Conservation (phyloP, 371 early-diverging fungal genomes). For the Syncephalastrum monosporum region DNA sequence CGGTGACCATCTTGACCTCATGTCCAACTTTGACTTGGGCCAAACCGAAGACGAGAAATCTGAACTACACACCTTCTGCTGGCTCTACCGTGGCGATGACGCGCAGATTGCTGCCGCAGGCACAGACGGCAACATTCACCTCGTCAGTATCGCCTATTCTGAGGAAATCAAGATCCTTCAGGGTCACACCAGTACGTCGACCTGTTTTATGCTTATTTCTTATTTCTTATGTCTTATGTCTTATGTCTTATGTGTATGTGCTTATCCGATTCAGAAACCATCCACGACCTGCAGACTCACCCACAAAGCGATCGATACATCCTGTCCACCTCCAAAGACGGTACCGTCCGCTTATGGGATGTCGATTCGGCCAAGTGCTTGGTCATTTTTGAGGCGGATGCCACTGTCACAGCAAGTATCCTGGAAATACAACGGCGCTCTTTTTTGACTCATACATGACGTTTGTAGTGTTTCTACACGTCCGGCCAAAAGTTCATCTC, state of each 20-base stretch:
- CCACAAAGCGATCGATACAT: slow-evolving; percentile 66
- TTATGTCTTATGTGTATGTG: too few species aligned
- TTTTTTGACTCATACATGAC: background rate
- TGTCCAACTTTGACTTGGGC: slow-evolving; percentile 78
- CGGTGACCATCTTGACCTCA: slow-evolving; percentile 88
- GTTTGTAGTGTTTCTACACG: slow-evolving; percentile 57
- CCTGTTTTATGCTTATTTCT: background rate
- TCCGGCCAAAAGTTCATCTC: slow-evolving; percentile 57
- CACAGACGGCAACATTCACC: slow-evolving; percentile 57
- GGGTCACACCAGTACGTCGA: slow-evolving; percentile 66
- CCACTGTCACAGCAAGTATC: slow-evolving; percentile 59
- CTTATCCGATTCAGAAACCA: slow-evolving; percentile 34
- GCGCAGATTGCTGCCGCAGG: slow-evolving; percentile 72
- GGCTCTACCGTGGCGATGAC: slow-evolving; percentile 68
- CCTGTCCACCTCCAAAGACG: slow-evolving; percentile 80
- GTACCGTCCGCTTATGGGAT: slow-evolving; percentile 88
- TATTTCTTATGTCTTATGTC: background rate
- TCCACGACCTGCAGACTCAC: slow-evolving; percentile 71
- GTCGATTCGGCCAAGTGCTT: slow-evolving; percentile 66
- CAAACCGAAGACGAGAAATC: slow-evolving; percentile 33
- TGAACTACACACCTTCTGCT: slow-evolving; percentile 64
- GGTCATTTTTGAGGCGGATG: slow-evolving; percentile 59
- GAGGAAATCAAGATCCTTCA: slow-evolving; percentile 59
- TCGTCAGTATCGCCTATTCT: slow-evolving; percentile 74
- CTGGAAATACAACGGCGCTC: background rate